phyloP scores from a whole-genome alignment of 768 basidiomycete species.

The Clavulina sp. region DNA sequence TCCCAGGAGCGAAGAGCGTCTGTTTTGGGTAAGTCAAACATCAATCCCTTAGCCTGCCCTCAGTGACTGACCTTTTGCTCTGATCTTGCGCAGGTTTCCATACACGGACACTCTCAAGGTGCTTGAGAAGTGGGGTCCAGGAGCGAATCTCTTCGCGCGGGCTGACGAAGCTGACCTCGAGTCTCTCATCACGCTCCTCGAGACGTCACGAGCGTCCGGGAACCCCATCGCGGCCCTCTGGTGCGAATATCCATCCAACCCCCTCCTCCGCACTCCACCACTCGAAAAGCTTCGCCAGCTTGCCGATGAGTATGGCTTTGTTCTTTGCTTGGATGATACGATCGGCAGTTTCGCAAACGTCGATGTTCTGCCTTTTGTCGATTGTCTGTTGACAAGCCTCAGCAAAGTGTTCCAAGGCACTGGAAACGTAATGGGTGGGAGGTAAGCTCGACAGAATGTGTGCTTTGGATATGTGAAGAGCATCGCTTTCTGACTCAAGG shows the following conservation, averaged over 20 bases:
- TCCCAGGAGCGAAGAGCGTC: conserved; percentile 57
- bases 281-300: conserved; percentile 54
- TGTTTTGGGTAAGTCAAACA: conserved; percentile 89
- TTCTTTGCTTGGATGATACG: conserved; percentile 84
- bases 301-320: conserved; percentile 77
- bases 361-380: conserved; percentile 68
- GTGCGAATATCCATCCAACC: conserved; percentile 92
- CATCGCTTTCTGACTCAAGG: not conserved
- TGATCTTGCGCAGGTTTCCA: conserved; percentile 59
- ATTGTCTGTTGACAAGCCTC: conserved; percentile 80
- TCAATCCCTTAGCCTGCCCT: too few relatives aligned
- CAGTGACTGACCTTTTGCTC: too few relatives aligned
- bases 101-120: conserved; percentile 93
- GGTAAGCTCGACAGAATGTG: conserved; percentile 34
- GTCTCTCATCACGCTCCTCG: conserved; percentile 37
- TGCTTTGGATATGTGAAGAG: not conserved
- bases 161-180: conserved; percentile 64
- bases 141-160: conserved; percentile 72
- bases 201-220: conserved; percentile 12
- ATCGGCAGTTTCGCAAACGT: conserved; percentile 92
- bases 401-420: conserved; percentile 92
- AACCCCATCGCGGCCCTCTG: too few relatives aligned
- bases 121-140: conserved; percentile 90
- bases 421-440: conserved; percentile 94
- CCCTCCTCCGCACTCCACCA: conserved; percentile 69